Conservation (phyloP, 192 early-diverging fungal genomes). For the Gamsiella multidivaricata region DNA sequence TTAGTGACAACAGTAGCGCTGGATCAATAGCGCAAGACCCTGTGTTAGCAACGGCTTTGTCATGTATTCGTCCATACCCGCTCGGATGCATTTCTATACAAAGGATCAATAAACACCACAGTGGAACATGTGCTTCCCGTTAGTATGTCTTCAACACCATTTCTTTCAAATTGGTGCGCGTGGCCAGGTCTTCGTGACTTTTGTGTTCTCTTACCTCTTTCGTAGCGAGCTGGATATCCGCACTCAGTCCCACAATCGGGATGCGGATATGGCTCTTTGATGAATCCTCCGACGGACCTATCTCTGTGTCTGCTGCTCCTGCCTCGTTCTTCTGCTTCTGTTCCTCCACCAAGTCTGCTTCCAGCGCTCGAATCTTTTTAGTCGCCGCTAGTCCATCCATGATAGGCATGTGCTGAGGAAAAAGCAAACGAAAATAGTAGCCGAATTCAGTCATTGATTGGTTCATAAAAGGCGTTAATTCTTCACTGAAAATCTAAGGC, state of each 20-base stretch:
- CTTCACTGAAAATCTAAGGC: no score
- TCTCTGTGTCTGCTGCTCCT: neutral
- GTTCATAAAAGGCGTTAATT: no score
- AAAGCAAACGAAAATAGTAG: neutral
- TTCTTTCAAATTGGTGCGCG: no score
- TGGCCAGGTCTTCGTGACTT: neutral
- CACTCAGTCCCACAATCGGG: constrained; percentile 48
- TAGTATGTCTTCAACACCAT: no score
- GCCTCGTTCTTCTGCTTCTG: neutral
- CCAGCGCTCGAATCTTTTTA: constrained; percentile 29
- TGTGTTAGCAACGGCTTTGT: constrained; percentile 52
- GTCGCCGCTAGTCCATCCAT: constrained; percentile 51
- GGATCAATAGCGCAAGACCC: constrained; percentile 48
- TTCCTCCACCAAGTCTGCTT: constrained; percentile 17
- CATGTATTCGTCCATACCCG: constrained; percentile 54
- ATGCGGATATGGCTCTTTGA: constrained; percentile 7
- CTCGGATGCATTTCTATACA: constrained; percentile 40
- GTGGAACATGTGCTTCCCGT: no score
- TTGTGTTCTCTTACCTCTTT: constrained; percentile 34
- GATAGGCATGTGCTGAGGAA: constrained; percentile 50
- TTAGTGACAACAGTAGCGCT: constrained; percentile 30
- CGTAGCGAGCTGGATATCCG: constrained; percentile 43
- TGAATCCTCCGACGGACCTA: neutral
- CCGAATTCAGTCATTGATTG: no score
- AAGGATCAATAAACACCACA: neutral